phyloP scores from a whole-genome alignment of 2,329 filamentous ascomycete species.

The Lasiodiplodia citricola region DNA sequence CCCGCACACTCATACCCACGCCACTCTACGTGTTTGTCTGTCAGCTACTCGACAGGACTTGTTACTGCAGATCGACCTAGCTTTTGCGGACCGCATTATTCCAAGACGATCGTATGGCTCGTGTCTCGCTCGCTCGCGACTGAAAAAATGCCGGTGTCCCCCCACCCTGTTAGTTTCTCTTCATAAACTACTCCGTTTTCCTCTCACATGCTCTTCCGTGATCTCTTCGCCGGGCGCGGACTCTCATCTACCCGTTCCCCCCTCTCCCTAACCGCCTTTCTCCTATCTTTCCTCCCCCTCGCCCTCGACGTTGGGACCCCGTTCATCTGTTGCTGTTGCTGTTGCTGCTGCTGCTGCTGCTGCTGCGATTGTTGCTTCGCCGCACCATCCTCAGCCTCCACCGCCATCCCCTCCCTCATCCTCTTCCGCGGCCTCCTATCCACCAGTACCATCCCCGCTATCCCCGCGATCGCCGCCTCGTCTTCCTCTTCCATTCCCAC shows the following conservation, averaged over 20 bases:
- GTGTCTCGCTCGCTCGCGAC: neutral
- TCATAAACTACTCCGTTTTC: neutral
- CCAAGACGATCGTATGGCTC: neutral
- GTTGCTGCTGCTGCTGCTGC: neutral
- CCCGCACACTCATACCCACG: neutral
- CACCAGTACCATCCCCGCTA: neutral
- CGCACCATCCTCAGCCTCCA: neutral
- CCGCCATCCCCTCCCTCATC: neutral
- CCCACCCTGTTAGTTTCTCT: neutral
- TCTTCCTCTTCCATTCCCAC: neutral
- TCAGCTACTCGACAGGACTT: neutral
- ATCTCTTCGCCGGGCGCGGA: slow-evolving; percentile 4
- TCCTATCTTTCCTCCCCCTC: slow-evolving; percentile 1
- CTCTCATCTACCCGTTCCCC: neutral
- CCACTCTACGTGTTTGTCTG: neutral
- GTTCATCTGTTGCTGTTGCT: neutral
- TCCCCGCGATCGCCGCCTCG: neutral
- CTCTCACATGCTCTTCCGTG: neutral
- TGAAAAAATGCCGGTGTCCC: neutral
- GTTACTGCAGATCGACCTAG: neutral
- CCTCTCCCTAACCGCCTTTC: neutral
- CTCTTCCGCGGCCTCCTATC: slow-evolving; percentile 9
- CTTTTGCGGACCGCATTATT: neutral
- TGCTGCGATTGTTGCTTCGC: neutral
- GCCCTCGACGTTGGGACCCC: neutral